These are phyloP conservation scores for Debaryomyces castellii DNA, from an alignment of 805 yeast genomes.

Conservation along the genomic window DNA sequence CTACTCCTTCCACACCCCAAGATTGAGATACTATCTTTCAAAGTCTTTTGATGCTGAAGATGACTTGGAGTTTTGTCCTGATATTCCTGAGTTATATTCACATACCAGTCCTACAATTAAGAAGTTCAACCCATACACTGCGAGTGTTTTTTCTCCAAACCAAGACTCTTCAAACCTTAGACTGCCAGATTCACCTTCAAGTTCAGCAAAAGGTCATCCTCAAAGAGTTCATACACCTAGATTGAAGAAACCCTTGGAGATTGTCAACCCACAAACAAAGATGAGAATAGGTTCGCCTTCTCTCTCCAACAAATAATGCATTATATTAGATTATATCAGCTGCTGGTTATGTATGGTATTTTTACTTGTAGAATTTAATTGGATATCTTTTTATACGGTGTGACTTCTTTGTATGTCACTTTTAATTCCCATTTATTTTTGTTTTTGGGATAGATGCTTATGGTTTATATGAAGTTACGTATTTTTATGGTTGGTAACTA, in stretches of 20 bases:
- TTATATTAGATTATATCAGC: background rate
- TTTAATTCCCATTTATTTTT: background rate
- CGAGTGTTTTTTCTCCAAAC: conserved; percentile 58
- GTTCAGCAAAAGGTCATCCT: conserved; percentile 12
- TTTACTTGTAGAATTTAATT: background rate
- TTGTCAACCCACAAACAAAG: conserved; percentile 62
- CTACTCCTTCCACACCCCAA: conserved; percentile 44
- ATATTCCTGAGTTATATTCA: conserved; percentile 38
- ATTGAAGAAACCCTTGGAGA: conserved; percentile 58
- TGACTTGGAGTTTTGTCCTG: conserved; percentile 66
- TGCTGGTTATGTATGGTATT: conserved; percentile 1
- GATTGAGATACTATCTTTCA: conserved; percentile 56
- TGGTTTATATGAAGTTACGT: conserved; percentile 1
- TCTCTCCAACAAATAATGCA: conserved; percentile 10
- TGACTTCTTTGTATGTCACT: background rate
- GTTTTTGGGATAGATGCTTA: background rate
- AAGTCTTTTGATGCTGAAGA: conserved; percentile 64
- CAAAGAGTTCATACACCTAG: conserved; percentile 58
- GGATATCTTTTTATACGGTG: background rate
- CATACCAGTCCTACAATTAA: conserved; percentile 34
- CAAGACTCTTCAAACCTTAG: conserved; percentile 19
- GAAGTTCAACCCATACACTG: conserved; percentile 69
- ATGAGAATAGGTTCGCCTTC: conserved; percentile 55
- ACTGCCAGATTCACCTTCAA: conserved; percentile 6
- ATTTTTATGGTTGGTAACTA: background rate